Base-by-base conservation (phyloP, 306 rosid genomes). In the Fragaria iinumae region DNA sequence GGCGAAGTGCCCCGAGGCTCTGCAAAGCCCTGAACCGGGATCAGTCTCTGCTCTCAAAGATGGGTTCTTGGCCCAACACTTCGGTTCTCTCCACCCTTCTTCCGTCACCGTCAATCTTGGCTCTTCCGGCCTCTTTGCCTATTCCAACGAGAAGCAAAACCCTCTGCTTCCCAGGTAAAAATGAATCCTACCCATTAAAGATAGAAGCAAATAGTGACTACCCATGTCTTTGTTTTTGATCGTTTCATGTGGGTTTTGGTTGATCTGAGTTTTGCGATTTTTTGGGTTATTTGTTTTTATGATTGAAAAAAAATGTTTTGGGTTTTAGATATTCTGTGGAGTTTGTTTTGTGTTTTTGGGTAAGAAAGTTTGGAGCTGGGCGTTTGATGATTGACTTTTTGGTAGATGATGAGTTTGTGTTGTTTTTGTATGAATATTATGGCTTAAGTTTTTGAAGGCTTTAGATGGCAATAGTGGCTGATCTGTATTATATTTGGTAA, bases 131-230 rank as follows among this genome's bases (percentile, higher is more conserved):
- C 56, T 84, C 78, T 2, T 96, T 60, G 89, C 91, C 2, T 96
- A 89, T 76, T 88, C 97, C 64, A 83, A 79, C 72, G 72, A 89
- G 8, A 88, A 47, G 38, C 93, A 95, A 81, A 92, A 87, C 81
- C 97, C 96, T 11, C 80, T 92, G 16, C 93, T 96, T 41, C 98
- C 98, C n/a, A 92, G 97, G 99, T 95, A 43, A 78, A 1, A 38
- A 49, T 34, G 52, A 52, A 41, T 43, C 21, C n/a, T 39, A 7
- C 68, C 29, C 81, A 39, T 44, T 36, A 59, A 43, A 50, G 59
- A 21, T 36, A 41, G 60, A 47, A 0, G 9, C 13, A 49, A 10
- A 52, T 21, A 7, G 45, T 7, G 32, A 18, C 7, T 57, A 44
- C 49, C 43, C 72, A 17, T 69, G 27, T 78, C 20, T 63, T 20